Conservation (phyloP, 164 flowering plant species). For the grape (Vitis vinifera) region DNA sequence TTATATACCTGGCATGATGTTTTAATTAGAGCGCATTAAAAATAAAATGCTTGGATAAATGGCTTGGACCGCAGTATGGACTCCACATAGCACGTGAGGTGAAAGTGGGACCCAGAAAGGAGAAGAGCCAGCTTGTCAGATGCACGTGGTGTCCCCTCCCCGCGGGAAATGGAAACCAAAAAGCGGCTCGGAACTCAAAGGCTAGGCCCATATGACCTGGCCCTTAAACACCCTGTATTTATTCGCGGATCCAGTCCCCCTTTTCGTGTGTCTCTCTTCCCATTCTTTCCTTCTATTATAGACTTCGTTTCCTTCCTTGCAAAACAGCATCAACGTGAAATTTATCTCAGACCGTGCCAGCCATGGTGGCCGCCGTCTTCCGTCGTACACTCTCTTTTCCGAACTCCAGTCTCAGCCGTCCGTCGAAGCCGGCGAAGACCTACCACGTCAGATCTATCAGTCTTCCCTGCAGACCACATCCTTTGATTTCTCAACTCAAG, state of each 20-base stretch:
- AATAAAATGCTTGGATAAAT: too few species aligned
- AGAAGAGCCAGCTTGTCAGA: constrained; percentile 25
- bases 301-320: too few species aligned
- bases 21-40: too few species aligned
- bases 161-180: constrained; percentile 19
- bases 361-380: constrained; percentile 52
- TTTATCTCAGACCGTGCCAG: background rate
- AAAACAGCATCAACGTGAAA: background rate
- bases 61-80: too few species aligned
- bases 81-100: background rate
- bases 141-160: constrained; percentile 36
- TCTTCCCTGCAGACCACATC: constrained; percentile 82
- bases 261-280: constrained; percentile 15
- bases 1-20: too few species aligned
- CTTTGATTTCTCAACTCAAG: constrained; percentile 60
- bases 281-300: background rate
- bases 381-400: constrained; percentile 73
- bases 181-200: constrained; percentile 10
- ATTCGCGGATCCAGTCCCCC: constrained; percentile 18
- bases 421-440: constrained; percentile 32
- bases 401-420: constrained; percentile 36
- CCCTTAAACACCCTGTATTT: constrained; percentile 12
- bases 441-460: constrained; percentile 70
- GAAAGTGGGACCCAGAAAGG: background rate
- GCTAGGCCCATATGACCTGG: constrained; percentile 11